Evolutionary conservation across 2,329 filamentous ascomycete genomes (phyloP), one percentile per base, ranked within the genome.

Genomic region (Diaporthe destruens): DNA sequence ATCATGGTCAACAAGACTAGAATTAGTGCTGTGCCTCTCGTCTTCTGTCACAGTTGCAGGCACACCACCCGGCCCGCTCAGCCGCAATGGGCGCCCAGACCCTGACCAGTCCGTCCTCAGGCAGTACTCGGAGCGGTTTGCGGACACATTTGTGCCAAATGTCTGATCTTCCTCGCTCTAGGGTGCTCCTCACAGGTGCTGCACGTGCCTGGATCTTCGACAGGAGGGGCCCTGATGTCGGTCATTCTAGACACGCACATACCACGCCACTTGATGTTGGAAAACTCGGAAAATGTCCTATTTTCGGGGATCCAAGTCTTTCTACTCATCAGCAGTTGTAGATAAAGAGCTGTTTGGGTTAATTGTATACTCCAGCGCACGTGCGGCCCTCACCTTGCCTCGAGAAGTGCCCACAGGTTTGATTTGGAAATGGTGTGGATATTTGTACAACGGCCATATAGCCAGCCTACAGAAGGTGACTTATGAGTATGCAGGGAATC

Each of bases 391-490:
- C 29, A 29, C 32, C 14, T 18, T 0, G 16, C 47, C 6, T 16
- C 14, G 23, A 29, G 11, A 3, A 51, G 25, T 36, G 12, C 20
- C 14, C 44, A 23, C 12, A 51, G 59, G 23, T 44, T 51, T 65
- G 61, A 20, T 16, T 29, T 23, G 47, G 47, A 49, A 36, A n/a
- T 54, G n/a, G 7, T 36, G 29, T 36, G 16, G 47, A 39, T 71
- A 49, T 66, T 34, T 56, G 29, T 71, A 44, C 59, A 71, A 14
- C 16, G 36, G 49, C 42, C 32, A 3, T 53, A 34, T 49, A 53
- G 47, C 7, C 20, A 53, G 47, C 7, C 20, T 47, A 54, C 25
- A 54, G n/a, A 29, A 18, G 7, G 54, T 32, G 23, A 23, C 14
- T 5, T 9, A 49, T 9, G 20, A 6, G 20, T 14, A 23, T 16